Percentiles rank a stretch among this genome's conserved stretches.
phyloP scores from a whole-genome alignment of 345 rosid genomes.

The Acer campestre region DNA sequence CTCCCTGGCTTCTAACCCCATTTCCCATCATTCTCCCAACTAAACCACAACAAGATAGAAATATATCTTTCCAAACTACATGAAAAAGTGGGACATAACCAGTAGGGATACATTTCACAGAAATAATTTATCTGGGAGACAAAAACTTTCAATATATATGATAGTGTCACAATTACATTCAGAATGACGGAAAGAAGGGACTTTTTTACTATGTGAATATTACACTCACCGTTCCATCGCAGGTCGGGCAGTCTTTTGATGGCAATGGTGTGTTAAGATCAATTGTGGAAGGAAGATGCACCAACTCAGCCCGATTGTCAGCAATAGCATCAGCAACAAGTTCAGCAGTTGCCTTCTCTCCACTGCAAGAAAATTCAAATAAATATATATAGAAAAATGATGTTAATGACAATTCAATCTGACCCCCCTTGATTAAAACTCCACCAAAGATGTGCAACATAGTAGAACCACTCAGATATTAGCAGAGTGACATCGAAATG shows the following conservation, averaged over 20 bases:
- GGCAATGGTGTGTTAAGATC: constrained; percentile 74
- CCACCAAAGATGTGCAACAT: background rate
- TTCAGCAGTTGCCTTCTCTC: constrained; percentile 88
- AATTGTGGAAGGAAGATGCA: constrained; percentile 78
- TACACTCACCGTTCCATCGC: constrained; percentile 86
- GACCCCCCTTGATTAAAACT: background rate
- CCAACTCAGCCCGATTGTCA: constrained; percentile 82
- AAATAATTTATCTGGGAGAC: background rate
- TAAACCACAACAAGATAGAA: background rate
- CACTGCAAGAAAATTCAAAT: constrained; percentile 52
- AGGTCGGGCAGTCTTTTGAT: constrained; percentile 81
- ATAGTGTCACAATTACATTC: background rate
- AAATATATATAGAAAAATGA: background rate
- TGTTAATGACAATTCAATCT: background rate
- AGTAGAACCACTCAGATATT: background rate
- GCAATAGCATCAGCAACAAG: constrained; percentile 75
- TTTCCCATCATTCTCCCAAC: constrained; percentile 6
- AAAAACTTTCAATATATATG: background rate
- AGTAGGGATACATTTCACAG: background rate
- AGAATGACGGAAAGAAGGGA: constrained; percentile 1
- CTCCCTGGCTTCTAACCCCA: background rate
- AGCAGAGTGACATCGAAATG: background rate
- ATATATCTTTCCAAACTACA: background rate
- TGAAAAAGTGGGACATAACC: background rate
- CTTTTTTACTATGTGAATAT: constrained; percentile 14